Percentiles rank a stretch among this genome's conserved stretches.
Evolutionary conservation across 2,329 filamentous ascomycete genomes (phyloP).

Genomic region (Epichloe bromicola): DNA sequence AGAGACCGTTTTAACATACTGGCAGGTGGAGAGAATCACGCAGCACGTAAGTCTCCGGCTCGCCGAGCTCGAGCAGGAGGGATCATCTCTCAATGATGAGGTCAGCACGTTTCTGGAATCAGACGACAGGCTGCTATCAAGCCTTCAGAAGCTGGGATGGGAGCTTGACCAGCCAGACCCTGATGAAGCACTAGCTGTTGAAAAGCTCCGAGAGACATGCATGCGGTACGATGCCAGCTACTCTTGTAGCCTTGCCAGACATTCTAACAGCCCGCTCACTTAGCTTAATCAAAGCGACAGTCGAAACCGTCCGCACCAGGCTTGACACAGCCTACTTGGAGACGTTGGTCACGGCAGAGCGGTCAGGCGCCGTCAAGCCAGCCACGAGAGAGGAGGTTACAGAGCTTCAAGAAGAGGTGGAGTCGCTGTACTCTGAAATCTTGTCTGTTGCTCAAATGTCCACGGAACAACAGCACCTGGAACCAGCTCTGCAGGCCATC

Average conservation of each 20-base stretch:
- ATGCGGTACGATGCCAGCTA: constrained; percentile 27
- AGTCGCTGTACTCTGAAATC: constrained; percentile 57
- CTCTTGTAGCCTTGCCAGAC: neutral
- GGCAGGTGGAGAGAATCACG: constrained; percentile 34
- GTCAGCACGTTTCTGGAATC: constrained; percentile 39
- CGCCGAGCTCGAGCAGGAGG: constrained; percentile 38
- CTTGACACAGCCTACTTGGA: constrained; percentile 45
- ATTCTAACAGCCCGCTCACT: constrained; percentile 20
- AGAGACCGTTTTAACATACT: neutral
- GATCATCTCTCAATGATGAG: constrained; percentile 32
- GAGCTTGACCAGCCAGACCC: constrained; percentile 42
- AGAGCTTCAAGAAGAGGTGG: constrained; percentile 49
- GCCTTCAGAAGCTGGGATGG: constrained; percentile 51
- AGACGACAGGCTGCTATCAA: constrained; percentile 52
- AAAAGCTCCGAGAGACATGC: constrained; percentile 45
- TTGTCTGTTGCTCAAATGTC: constrained; percentile 59
- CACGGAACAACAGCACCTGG: constrained; percentile 51
- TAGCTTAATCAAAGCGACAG: constrained; percentile 43
- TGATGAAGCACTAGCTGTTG: constrained; percentile 38
- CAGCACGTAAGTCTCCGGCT: constrained; percentile 33
- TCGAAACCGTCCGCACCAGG: constrained; percentile 39
- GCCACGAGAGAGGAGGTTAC: constrained; percentile 28
- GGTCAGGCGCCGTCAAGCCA: constrained; percentile 13
- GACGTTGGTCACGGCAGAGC: constrained; percentile 21
- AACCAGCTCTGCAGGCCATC: constrained; percentile 40